Conservation (phyloP, 192 early-diverging fungal genomes). For the Ambispora gerdemannii region DNA sequence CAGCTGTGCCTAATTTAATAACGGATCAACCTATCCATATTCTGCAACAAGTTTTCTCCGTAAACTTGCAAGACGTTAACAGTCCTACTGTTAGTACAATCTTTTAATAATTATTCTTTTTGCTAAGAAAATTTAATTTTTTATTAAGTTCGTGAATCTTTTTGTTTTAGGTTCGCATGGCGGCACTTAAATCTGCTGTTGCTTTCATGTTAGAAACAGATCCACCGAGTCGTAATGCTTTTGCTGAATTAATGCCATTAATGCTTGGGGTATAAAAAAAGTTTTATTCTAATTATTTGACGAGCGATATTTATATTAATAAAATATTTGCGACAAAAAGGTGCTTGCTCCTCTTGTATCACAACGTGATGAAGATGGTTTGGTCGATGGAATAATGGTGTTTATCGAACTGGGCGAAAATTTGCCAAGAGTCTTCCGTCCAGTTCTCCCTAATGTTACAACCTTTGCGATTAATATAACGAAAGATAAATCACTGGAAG, state of each 20-base stretch:
- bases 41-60: constrained; percentile 69
- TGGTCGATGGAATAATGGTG: constrained; percentile 70
- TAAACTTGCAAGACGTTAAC: constrained; percentile 68
- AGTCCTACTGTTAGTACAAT: constrained; percentile 41
- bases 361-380: constrained; percentile 67
- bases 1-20: constrained; percentile 76
- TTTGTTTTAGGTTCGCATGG: constrained; percentile 61
- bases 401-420: constrained; percentile 85
- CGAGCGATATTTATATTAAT: too few relatives aligned
- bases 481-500: constrained; percentile 78
- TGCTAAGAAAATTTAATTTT: not conserved
- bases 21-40: constrained; percentile 65
- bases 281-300: too few relatives aligned
- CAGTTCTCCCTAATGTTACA: constrained; percentile 70
- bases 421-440: constrained; percentile 78
- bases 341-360: constrained; percentile 65
- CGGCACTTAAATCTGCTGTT: constrained; percentile 71
- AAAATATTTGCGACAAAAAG: constrained; percentile 30
- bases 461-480: constrained; percentile 74
- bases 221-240: constrained; percentile 50
- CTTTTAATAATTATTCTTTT: not conserved
- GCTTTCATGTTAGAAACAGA: constrained; percentile 73
- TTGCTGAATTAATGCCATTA: constrained; percentile 70
- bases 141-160: not conserved
- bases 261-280: constrained; percentile 66